phyloP scores from a whole-genome alignment of 2,329 filamentous ascomycete species.

The Cordyceps militaris region DNA sequence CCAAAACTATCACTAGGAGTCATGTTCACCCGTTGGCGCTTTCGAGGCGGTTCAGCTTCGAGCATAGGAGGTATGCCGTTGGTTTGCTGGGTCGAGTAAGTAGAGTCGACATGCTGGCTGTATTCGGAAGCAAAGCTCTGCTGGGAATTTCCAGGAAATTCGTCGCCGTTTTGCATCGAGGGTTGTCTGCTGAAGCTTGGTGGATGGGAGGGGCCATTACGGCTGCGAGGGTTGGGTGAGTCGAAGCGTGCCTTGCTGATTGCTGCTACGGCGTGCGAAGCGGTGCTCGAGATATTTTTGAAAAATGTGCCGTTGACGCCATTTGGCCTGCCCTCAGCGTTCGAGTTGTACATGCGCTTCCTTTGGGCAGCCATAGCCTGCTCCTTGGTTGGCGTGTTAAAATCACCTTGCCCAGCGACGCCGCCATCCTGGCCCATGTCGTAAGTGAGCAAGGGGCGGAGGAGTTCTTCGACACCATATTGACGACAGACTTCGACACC shows the following conservation, averaged over 20 bases:
- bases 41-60: conserved; percentile 71
- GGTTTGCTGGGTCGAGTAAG: conserved; percentile 55
- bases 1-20: conserved; percentile 53
- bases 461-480: conserved; percentile 68
- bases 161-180: conserved; percentile 62
- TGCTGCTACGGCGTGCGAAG: conserved; percentile 86
- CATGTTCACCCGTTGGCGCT: conserved; percentile 58
- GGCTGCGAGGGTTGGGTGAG: conserved; percentile 66
- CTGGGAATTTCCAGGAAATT: conserved; percentile 69
- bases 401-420: conserved; percentile 61
- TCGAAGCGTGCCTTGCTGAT: conserved; percentile 95
- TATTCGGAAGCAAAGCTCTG: conserved; percentile 75
- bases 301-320: conserved; percentile 83
- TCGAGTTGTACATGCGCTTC: conserved; percentile 77
- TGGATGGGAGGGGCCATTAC: conserved; percentile 54
- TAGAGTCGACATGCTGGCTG: conserved; percentile 64
- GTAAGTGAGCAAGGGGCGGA: conserved; percentile 70
- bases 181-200: conserved; percentile 65
- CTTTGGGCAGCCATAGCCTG: conserved; percentile 95
- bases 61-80: conserved; percentile 33
- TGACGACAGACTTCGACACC: conserved; percentile 86
- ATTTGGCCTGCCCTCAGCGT: conserved; percentile 58
- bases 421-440: conserved; percentile 73
- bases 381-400: conserved; percentile 96
- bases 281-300: conserved; percentile 90